Conservation (phyloP, 176 grass and related monocot genomes). For the Eleusine indica region DNA sequence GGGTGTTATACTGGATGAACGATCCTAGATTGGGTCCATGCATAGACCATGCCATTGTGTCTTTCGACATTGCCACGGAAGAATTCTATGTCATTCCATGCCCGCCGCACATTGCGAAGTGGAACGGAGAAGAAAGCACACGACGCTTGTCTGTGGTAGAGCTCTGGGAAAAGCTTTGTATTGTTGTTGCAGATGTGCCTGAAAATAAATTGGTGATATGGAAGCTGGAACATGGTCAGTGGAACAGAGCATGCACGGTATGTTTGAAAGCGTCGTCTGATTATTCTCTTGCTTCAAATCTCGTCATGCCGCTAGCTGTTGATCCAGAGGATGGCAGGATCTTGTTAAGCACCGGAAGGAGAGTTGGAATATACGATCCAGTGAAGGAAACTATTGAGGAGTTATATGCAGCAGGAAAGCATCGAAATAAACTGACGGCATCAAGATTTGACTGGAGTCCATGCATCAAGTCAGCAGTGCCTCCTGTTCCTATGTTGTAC, state of each 20-base stretch:
- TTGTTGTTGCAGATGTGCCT: slow-evolving; percentile 11
- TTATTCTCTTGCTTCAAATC: neutral
- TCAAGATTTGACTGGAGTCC: no score
- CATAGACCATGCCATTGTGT: neutral
- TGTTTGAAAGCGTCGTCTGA: neutral
- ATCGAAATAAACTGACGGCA: neutral
- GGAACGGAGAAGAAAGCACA: neutral
- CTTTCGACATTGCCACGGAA: neutral
- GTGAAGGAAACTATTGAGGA: neutral
- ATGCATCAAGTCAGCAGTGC: neutral
- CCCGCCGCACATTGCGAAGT: neutral
- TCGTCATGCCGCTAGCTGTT: neutral
- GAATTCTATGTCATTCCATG: neutral
- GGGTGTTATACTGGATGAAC: slow-evolving; percentile 27
- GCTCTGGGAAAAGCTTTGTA: neutral
- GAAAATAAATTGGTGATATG: slow-evolving; percentile 10
- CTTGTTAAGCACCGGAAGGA: slow-evolving; percentile 25
- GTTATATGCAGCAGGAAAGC: neutral
- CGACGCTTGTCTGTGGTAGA: neutral
- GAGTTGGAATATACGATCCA: slow-evolving; percentile 11
- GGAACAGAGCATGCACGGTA: neutral
- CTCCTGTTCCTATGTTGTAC: neutral
- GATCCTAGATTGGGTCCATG: neutral
- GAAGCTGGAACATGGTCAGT: neutral
- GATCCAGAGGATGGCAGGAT: slow-evolving; percentile 13